Evolutionary conservation across 2,329 filamentous ascomycete species (phyloP), one percentile per base, ranked within the genome.

Genomic region (Colletotrichum euphorbiae): DNA sequence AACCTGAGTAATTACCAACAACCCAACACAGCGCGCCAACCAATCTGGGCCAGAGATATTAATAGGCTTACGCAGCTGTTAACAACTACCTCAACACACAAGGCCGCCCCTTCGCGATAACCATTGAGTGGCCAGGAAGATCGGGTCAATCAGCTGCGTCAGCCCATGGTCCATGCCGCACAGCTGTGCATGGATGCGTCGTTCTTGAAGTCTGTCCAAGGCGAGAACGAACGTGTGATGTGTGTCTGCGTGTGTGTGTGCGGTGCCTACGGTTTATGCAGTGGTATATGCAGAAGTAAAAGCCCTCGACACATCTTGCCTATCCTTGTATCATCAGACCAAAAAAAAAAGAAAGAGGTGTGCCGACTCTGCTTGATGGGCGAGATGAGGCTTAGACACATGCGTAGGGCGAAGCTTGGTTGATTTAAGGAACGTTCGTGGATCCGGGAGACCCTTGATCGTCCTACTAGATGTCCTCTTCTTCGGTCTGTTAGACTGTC

Each of bases 331-430:
- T 28, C 28, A 7, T 28, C 6, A 28, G 28, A 28, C 28, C 28
- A 28, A 28, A 28, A 28, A 28, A 28, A 28, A 28, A 28, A 28
- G 28, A 28, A 28, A 28, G 24, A 28, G 5, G 24, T 1, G 24
- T 28, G 24, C 13, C 28, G 8, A 50, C 46, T 24, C 46, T 50
- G 21, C 21, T 21, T 21, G 48, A 51, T 33, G 58, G 42, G 21
- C 46, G 51, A 42, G 45, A 52, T 43, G 42, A 43, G 58, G 58
- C 58, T 61, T 61, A 38, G 46, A 61, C 57, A 13, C 58, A 17
- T 31, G 58, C 36, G 58, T 61, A 51, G 33, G 58, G 38, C 58
- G 58, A 52, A 61, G 58, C 36, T 52, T 61, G 57, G 28, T 43
- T 31, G 58, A 19, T 13, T n/a, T 21, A 36, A 15, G 5, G 17